These are phyloP conservation scores for Pterula multifida DNA, from an alignment of 1,284 basidiomycete species.

Conservation along the genomic window DNA sequence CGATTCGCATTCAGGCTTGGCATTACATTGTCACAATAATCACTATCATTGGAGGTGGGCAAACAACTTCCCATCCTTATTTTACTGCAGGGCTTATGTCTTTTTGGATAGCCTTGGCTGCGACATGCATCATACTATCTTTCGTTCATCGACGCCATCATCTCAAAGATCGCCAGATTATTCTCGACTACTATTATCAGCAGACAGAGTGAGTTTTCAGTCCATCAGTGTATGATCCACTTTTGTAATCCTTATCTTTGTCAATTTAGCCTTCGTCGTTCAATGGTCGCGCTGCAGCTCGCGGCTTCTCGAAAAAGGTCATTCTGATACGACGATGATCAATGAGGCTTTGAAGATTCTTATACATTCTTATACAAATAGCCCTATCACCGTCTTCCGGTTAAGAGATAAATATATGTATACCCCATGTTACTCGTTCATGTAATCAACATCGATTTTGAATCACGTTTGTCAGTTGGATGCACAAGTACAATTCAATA, in stretches of 20 bases:
- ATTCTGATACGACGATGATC: too few relatives aligned
- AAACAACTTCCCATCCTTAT: not conserved
- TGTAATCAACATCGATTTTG: too few relatives aligned
- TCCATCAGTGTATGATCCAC: not conserved
- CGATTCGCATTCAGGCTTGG: not conserved
- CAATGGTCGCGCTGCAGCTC: not conserved
- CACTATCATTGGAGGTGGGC: not conserved
- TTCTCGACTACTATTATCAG: not conserved
- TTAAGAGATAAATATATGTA: too few relatives aligned
- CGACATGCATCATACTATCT: not conserved
- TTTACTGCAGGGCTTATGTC: not conserved
- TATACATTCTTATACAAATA: too few relatives aligned
- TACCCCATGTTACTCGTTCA: too few relatives aligned
- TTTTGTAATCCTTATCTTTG: not conserved
- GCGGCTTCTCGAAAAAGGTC: not conserved
- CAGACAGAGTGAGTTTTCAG: not conserved
- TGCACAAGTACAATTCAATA: too few relatives aligned
- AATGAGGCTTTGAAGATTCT: too few relatives aligned
- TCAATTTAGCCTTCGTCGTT: not conserved
- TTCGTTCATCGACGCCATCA: not conserved
- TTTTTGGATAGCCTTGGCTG: not conserved
- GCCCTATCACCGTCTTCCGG: too few relatives aligned
- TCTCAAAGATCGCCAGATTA: not conserved
- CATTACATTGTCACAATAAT: not conserved
- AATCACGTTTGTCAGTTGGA: too few relatives aligned